phyloP scores from a whole-genome alignment of 2,329 filamentous ascomycete species.

The Endocalyx cinctus region DNA sequence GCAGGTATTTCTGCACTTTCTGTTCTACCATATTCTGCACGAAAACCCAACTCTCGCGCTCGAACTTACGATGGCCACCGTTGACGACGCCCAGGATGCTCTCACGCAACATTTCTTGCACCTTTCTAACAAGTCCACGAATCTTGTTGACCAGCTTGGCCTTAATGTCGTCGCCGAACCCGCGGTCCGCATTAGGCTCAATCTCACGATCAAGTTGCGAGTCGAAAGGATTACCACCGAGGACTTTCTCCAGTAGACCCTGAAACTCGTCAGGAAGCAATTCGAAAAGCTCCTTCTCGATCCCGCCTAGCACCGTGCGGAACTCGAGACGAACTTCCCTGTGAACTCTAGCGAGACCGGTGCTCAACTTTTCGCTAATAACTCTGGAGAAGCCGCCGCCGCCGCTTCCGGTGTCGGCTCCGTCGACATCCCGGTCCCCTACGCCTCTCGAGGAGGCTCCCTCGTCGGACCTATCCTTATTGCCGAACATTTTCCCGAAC shows the following conservation, averaged over 20 bases:
- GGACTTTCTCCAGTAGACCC: constrained; percentile 39
- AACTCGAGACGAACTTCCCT: constrained; percentile 42
- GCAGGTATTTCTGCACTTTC: constrained; percentile 42
- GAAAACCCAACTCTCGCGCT: constrained; percentile 41
- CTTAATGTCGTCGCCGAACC: constrained; percentile 40
- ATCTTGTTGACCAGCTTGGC: constrained; percentile 40
- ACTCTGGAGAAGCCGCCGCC: constrained; percentile 38
- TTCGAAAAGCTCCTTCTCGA: constrained; percentile 43
- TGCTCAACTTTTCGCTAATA: constrained; percentile 43
- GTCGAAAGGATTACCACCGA: constrained; percentile 43
- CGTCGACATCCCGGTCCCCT: constrained; percentile 21
- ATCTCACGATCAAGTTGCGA: constrained; percentile 35
- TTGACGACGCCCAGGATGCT: constrained; percentile 41
- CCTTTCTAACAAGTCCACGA: constrained; percentile 37
- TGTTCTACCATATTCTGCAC: constrained; percentile 41
- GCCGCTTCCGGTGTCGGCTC: constrained; percentile 10
- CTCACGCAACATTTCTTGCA: constrained; percentile 41
- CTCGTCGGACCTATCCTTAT: constrained; percentile 30
- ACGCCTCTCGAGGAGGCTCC: constrained; percentile 26
- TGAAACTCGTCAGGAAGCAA: constrained; percentile 39
- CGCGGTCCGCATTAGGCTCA: constrained; percentile 27
- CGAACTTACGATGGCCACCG: constrained; percentile 42
- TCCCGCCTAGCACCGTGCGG: constrained; percentile 37
- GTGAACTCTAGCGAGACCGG: constrained; percentile 38
- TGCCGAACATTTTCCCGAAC: constrained; percentile 36